Percentiles rank a stretch among this genome's conserved stretches.
phyloP scores from a whole-genome alignment of 148 eudicot genomes.

The Selenicereus undatus region DNA sequence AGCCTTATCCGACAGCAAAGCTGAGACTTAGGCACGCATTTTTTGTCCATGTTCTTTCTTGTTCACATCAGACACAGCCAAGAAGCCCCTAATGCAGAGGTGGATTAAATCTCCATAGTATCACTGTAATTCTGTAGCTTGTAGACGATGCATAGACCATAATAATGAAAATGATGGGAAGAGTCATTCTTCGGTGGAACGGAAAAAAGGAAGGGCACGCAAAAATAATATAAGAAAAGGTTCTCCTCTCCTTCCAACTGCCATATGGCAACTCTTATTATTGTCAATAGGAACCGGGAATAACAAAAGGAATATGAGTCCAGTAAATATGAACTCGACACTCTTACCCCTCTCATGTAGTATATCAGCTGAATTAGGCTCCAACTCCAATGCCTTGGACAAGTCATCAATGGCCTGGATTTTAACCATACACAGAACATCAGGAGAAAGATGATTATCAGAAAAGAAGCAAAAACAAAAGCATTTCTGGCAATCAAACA shows the following conservation, averaged over 20 bases:
- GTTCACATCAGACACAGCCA: neutral
- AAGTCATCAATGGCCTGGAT: slow-evolving; percentile 88
- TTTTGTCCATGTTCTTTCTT: neutral
- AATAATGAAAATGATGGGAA: neutral
- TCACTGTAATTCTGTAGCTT: neutral
- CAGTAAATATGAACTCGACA: neutral
- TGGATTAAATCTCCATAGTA: neutral
- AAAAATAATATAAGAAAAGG: neutral
- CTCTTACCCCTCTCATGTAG: slow-evolving; percentile 93
- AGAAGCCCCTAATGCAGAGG: neutral
- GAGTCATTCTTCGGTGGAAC: neutral
- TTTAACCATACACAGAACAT: neutral
- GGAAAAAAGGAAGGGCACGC: neutral
- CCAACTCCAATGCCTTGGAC: slow-evolving; percentile 87
- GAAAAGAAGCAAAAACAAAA: neutral
- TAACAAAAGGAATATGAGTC: neutral
- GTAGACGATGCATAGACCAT: neutral
- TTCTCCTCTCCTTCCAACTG: neutral
- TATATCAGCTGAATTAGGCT: slow-evolving; percentile 77
- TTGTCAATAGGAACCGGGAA: neutral
- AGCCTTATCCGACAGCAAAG: neutral
- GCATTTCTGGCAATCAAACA: neutral
- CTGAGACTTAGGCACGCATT: neutral
- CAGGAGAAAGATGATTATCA: neutral
- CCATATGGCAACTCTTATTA: neutral